A percentile compares a stretch with the other conserved stretches of the same genome.
phyloP scores from a whole-genome alignment of 2,329 filamentous ascomycete genomes.

The Talaromyces sp. region DNA sequence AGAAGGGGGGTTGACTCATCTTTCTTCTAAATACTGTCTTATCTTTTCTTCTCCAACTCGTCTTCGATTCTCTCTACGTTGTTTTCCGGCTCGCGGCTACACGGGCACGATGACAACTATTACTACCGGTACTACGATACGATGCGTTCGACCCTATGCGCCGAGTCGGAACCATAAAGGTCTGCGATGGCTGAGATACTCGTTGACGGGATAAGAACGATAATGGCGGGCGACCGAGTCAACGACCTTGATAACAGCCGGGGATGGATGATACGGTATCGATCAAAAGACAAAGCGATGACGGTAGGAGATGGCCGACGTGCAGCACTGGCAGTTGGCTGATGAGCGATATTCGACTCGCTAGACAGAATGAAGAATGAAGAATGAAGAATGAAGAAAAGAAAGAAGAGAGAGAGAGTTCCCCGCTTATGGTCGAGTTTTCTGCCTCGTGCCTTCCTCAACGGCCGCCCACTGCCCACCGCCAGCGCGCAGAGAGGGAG shows the following conservation, averaged over 20 bases:
- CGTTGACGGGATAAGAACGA: neutral
- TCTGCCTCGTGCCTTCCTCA: conserved; percentile 7
- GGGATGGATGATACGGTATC: neutral
- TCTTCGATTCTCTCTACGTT: neutral
- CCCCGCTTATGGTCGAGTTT: neutral
- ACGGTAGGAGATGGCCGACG: neutral
- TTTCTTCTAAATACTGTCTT: neutral
- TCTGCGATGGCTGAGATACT: neutral
- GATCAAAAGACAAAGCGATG: neutral
- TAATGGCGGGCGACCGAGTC: neutral
- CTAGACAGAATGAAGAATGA: too few relatives aligned
- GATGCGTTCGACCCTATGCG: neutral
- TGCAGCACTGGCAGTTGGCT: neutral
- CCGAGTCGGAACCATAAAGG: neutral
- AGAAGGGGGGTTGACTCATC: neutral
- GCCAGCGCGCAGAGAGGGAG: neutral
- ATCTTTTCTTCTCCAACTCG: neutral
- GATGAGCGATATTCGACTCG: neutral
- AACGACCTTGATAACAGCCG: neutral
- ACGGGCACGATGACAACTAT: neutral
- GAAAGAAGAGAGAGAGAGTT: neutral
- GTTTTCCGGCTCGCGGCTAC: neutral
- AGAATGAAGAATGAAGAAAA: neutral
- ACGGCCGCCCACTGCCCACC: neutral
- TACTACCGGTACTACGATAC: neutral